Evolutionary conservation across 371 early-diverging fungal genomes (phyloP), one percentile per base, ranked within the genome.

Genomic region (Rhizopus arrhizus): DNA sequence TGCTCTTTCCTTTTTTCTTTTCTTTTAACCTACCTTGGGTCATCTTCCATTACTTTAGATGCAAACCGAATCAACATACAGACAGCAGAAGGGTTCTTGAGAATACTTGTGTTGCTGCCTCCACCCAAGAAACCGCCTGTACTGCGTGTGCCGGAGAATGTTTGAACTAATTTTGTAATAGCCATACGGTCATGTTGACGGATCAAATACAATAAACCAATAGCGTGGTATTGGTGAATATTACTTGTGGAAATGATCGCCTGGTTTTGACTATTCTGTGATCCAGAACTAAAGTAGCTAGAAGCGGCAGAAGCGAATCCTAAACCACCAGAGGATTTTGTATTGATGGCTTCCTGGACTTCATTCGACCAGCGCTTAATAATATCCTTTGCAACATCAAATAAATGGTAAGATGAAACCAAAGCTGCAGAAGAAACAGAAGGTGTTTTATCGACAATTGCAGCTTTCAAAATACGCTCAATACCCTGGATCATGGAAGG

Each of bases 181-280:
- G 98, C 97, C 97, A 99, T 96, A 46, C 95, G 86, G 79, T 99
- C 99, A 68, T 96, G 94, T 74, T 95, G 95, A 11, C 94, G 86
- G 55, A 99, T 93, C 55, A 89, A 86, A 67, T 97, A 98, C 73
- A 97, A 69, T 15, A 98, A 82, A 5, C 98, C 98, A 28, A 98
- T 74, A 34, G 98, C 98, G 69, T 99, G 99, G 80, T 98, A 99
- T 78, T 98, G 98, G 34, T 88, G 87, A 61, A 92, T 92, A 62
- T 85, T 90, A 53, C 89, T 86, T 40, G 80, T 86, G 12, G 85
- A 83, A 45, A 77, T 74, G 22, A 83, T 79, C 1, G 68, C 66
- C 53, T 77, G 82, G 41, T 74, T 71, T 42, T 78, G 76, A 32
- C 72, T 78, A 9, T 63, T 60, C 43, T 70, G 61, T 15, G 45